Evolutionary conservation across 768 basidiomycete genomes (phyloP).

Genomic region (Phaffia australis): DNA sequence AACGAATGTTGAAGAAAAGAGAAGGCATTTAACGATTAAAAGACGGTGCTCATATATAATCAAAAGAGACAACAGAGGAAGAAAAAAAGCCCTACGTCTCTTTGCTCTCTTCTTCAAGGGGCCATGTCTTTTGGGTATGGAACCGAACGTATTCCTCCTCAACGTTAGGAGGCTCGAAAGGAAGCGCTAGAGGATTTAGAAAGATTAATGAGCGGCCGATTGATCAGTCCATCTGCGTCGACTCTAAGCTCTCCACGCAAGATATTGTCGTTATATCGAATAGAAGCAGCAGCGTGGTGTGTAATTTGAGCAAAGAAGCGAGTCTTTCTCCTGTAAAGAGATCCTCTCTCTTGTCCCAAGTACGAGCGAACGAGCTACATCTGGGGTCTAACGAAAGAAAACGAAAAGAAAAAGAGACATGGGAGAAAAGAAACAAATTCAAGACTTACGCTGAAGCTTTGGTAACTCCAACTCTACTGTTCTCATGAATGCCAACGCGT

Average conservation of each 20-base stretch:
- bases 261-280: too few species aligned
- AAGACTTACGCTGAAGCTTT: slow-evolving; percentile 22
- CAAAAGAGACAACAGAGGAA: neutral
- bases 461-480: slow-evolving; percentile 26
- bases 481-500: slow-evolving; percentile 26
- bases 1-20: neutral
- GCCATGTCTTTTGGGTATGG: slow-evolving; percentile 26
- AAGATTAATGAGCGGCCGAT: neutral
- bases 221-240: too few species aligned
- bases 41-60: too few species aligned
- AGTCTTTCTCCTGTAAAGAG: neutral
- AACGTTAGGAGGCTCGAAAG: slow-evolving; percentile 17
- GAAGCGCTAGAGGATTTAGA: slow-evolving; percentile 11
- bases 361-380: neutral
- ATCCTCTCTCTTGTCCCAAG: neutral
- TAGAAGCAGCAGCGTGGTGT: neutral
- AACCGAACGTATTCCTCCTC: slow-evolving; percentile 20
- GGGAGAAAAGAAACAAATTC: neutral
- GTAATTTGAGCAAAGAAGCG: neutral
- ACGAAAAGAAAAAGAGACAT: neutral
- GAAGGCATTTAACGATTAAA: neutral
- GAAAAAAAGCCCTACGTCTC: slow-evolving; percentile 15
- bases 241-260: too few species aligned
- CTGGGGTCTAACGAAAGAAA: neutral
- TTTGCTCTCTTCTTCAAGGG: slow-evolving; percentile 9